Conservation (phyloP, 208 protist genomes). For the Acanthamoeba triangularis region DNA sequence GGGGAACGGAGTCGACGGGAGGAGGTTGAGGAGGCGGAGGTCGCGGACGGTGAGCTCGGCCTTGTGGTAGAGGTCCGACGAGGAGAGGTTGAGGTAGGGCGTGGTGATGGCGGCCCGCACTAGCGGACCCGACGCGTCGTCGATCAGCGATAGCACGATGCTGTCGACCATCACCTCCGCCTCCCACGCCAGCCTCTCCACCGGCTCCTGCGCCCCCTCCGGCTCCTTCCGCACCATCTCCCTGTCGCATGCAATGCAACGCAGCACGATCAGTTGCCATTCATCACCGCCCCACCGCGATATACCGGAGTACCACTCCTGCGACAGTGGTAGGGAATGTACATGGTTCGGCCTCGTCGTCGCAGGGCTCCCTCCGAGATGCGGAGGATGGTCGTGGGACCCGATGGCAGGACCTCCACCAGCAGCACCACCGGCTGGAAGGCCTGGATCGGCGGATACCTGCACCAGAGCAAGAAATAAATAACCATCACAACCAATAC, state of each 20-base stretch:
- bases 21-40: conserved; percentile 2
- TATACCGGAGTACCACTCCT: too few relatives aligned
- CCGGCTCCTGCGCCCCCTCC: neutral
- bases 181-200: neutral
- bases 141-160: neutral
- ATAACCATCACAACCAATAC: neutral
- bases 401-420: conserved; percentile 4
- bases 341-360: neutral
- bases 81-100: neutral
- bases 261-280: too few relatives aligned
- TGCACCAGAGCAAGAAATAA: neutral
- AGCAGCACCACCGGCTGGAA: neutral
- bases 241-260: neutral
- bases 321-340: neutral
- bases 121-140: neutral
- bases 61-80: conserved; percentile 24
- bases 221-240: neutral
- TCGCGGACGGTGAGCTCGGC: conserved; percentile 4
- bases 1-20: neutral
- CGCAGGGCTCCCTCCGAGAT: neutral
- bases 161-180: neutral
- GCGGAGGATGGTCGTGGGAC: conserved; percentile 19
- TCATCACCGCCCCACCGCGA: too few relatives aligned
- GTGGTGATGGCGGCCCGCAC: neutral
- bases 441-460: neutral